Evolutionary conservation across 139 green algal species (phyloP).

Genomic region (Tetraselmis striata): DNA sequence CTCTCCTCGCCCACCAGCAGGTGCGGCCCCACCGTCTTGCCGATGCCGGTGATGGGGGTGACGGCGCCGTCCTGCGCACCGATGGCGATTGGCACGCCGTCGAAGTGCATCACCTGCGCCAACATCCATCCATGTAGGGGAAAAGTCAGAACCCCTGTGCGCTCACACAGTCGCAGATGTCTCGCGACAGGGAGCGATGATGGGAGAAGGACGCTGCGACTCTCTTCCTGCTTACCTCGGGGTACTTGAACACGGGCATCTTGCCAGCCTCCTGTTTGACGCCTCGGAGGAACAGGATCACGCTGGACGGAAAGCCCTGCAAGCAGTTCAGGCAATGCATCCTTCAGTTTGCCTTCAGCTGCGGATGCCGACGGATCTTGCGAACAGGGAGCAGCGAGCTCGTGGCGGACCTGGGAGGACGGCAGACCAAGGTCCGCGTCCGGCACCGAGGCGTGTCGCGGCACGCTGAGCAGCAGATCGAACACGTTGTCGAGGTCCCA

Average conservation of each 20-base stretch:
- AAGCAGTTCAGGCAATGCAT: no score
- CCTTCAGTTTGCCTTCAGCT: no score
- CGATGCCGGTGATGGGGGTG: not conserved
- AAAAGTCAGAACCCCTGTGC: no score
- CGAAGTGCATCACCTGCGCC: constrained; percentile 19
- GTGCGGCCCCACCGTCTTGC: constrained; percentile 10
- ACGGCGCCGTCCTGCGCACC: not conserved
- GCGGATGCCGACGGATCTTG: no score
- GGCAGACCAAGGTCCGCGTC: constrained; percentile 7
- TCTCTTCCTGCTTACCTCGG: no score
- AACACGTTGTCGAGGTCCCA: constrained; percentile 20
- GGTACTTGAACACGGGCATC: constrained; percentile 7
- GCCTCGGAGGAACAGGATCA: not conserved
- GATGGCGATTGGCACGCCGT: constrained; percentile 13
- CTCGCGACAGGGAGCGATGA: no score
- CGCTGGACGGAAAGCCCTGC: not conserved
- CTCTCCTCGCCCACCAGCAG: constrained; percentile 20
- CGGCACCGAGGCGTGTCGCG: constrained; percentile 9
- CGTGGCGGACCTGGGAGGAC: constrained; percentile 1
- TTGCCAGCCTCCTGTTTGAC: constrained; percentile 1
- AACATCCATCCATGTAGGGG: no score
- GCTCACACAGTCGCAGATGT: no score
- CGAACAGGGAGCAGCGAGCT: no score
- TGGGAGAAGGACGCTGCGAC: no score
- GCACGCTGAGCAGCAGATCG: constrained; percentile 14